A percentile compares a stretch with the other conserved stretches of the same genome.
phyloP scores from a whole-genome alignment of 495 filamentous ascomycete species.

The Trichoderma erinaceum region DNA sequence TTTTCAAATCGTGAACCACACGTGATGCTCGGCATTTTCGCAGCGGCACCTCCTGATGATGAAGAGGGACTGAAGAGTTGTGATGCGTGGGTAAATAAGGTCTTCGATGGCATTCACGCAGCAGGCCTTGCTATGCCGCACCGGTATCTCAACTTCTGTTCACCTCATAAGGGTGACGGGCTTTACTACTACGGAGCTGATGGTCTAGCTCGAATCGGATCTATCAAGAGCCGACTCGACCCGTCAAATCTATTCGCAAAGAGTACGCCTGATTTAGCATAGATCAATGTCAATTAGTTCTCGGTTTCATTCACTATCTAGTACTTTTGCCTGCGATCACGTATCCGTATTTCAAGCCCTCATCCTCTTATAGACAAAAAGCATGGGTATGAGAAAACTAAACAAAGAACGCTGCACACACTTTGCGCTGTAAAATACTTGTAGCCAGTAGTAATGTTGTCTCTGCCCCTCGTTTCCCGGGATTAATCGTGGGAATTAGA shows the following conservation, averaged over 20 bases:
- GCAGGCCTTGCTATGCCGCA: neutral
- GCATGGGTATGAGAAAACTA: too few species aligned
- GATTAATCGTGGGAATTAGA: slow-evolving; percentile 1
- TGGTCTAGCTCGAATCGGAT: neutral
- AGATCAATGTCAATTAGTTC: neutral
- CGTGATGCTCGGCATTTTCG: neutral
- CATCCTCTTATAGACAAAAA: too few species aligned
- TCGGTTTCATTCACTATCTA: neutral
- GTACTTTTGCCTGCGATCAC: neutral
- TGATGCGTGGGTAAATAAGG: neutral
- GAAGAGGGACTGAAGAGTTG: neutral
- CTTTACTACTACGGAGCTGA: neutral
- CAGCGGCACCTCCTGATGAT: neutral
- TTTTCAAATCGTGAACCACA: neutral
- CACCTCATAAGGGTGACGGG: neutral
- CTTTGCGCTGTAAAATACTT: neutral
- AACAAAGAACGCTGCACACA: too few species aligned
- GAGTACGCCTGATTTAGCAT: slow-evolving; percentile 2
- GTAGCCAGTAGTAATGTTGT: neutral
- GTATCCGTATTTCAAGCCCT: neutral
- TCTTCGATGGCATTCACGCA: neutral
- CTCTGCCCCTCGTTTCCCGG: neutral
- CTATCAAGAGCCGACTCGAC: neutral
- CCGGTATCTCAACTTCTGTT: neutral
- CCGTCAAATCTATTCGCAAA: neutral